Evolutionary conservation across 805 yeast genomes (phyloP), one percentile per base, ranked within the genome.

Genomic region (Ogataea pignaliae): DNA sequence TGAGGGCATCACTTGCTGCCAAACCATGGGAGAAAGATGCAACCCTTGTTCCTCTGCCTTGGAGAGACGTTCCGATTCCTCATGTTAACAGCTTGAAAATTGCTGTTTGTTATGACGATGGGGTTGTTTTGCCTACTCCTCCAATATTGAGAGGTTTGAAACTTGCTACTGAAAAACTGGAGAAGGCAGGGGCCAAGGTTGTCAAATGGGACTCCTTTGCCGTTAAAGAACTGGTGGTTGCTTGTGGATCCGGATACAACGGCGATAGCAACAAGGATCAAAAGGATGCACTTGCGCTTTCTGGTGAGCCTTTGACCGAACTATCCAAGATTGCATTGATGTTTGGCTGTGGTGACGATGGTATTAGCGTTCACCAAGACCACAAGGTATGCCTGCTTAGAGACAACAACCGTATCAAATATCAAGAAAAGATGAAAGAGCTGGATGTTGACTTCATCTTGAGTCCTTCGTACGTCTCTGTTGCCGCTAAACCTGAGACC

Each of bases 271-370:
- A 79, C 54, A 59, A 65, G 43, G 73, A 66, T 43, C 79, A 78
- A 49, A 65, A 70, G 32, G 63, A 66, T 32, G 54, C 72, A 34
- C 63, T 85, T 43, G 66, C 68, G 2, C 69, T 57, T 2, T 77
- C 85, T 16, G 89, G 90, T 34, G 90, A 86, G 56, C 89, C 89
- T 29, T 57, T 80, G 41, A 57, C 64, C 3, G 75, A 76, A 47
- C 70, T 83, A 51, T 75, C 85, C 26, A 70, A 76, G 50, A 73
- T 74, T 68, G 64, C 64, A 38, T 60, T 82, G 49, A 63, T 70
- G 36, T 73, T 70, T 54, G 86, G 86, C 40, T 73, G 73, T 39
- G 86, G 86, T 41, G 70, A 76, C 29, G 63, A 63, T 14, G 70
- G 65, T 3, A 60, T 68, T 41, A 56, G 73, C n/a, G 66, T 71